phyloP scores from a whole-genome alignment of 2,329 filamentous ascomycete genomes.

The Alternaria rosae region DNA sequence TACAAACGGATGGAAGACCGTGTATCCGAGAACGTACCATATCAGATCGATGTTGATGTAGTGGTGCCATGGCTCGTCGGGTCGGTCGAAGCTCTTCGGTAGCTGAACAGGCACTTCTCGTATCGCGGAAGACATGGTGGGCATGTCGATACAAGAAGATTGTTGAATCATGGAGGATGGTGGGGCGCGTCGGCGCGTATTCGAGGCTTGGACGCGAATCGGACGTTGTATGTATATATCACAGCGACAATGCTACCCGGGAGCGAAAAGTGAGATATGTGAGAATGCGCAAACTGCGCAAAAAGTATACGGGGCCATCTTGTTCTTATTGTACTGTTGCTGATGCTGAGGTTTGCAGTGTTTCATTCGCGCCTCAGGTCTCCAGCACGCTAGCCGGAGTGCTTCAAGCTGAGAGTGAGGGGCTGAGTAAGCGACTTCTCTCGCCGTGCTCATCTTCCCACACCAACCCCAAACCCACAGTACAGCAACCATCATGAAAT shows the following conservation, averaged over 20 bases:
- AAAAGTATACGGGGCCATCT: conserved; percentile 30
- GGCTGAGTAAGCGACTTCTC: conserved; percentile 12
- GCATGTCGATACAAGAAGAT: conserved; percentile 32
- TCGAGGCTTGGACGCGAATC: conserved; percentile 18
- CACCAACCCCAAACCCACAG: background rate
- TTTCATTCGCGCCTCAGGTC: conserved; percentile 43
- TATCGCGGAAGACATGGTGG: conserved; percentile 39
- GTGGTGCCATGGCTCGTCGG: conserved; percentile 48
- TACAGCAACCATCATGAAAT: background rate
- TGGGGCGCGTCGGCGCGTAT: conserved; percentile 31
- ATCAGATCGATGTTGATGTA: conserved; percentile 59
- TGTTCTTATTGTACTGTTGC: conserved; percentile 34
- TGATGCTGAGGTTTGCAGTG: conserved; percentile 39
- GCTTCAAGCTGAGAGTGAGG: conserved; percentile 3
- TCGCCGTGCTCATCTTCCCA: background rate
- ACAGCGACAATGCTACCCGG: conserved; percentile 19
- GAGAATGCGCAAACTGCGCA: conserved; percentile 4
- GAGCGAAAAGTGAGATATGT: conserved; percentile 12
- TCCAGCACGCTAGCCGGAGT: conserved; percentile 15
- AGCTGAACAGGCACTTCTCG: conserved; percentile 41
- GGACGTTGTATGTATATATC: background rate
- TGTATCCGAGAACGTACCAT: conserved; percentile 60
- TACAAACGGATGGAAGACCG: conserved; percentile 79
- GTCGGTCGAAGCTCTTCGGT: conserved; percentile 33
- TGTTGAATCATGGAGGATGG: conserved; percentile 24